These are phyloP conservation scores for Candida glaebosa DNA, from an alignment of 805 yeast genomes.

Conservation along the genomic window DNA sequence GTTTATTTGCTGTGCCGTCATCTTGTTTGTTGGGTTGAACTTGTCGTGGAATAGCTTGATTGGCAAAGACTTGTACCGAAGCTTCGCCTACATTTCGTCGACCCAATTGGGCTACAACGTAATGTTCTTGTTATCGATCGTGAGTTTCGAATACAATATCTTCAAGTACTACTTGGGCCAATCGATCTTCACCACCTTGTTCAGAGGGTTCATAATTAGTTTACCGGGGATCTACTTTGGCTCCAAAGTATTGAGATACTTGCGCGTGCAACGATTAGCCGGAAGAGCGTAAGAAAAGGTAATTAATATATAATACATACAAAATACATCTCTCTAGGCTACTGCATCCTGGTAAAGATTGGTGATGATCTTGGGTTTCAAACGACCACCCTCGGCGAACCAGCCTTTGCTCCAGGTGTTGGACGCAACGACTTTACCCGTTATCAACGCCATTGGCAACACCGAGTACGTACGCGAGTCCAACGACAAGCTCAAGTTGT, in stretches of 20 bases:
- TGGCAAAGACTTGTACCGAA: constrained; percentile 27
- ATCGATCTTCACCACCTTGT: constrained; percentile 58
- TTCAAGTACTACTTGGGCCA: constrained; percentile 55
- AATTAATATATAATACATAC: too few species aligned
- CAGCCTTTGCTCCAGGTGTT: constrained; percentile 46
- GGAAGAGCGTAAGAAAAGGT: constrained; percentile 19
- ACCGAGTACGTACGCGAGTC: constrained; percentile 89
- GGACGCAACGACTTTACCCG: constrained; percentile 82
- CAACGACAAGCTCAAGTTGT: constrained; percentile 78
- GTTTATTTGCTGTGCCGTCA: constrained; percentile 45
- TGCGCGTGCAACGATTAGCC: constrained; percentile 22
- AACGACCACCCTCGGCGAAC: constrained; percentile 42
- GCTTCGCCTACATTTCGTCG: constrained; percentile 33
- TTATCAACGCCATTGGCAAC: constrained; percentile 83
- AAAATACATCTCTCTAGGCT: background rate
- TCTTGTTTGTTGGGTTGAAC: constrained; percentile 40
- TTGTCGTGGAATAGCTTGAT: constrained; percentile 38
- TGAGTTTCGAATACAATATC: constrained; percentile 52
- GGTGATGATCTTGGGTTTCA: constrained; percentile 54
- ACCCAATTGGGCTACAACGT: constrained; percentile 33
- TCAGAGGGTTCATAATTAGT: constrained; percentile 44
- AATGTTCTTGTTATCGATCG: constrained; percentile 46
- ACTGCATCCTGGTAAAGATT: constrained; percentile 46
- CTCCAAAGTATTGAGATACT: constrained; percentile 58
- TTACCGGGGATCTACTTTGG: constrained; percentile 60